These are phyloP conservation scores for Aeschynomene evenia DNA, from an alignment of 306 rosid species.

Conservation along the genomic window DNA sequence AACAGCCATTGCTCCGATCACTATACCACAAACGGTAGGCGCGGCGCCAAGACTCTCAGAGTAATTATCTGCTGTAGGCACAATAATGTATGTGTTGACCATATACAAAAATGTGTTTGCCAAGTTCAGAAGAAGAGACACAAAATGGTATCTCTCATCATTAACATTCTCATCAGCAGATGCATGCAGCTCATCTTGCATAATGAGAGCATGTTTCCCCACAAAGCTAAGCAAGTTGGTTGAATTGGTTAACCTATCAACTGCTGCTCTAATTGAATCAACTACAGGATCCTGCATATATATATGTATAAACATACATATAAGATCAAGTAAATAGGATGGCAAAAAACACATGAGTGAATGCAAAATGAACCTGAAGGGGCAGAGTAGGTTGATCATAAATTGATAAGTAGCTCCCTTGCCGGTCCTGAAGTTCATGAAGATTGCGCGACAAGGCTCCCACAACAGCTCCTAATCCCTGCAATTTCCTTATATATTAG, in stretches of 20 bases:
- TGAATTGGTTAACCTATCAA: constrained; percentile 74
- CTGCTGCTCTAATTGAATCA: constrained; percentile 75
- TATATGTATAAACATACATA: too few relatives aligned
- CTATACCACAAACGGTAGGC: constrained; percentile 90
- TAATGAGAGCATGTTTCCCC: constrained; percentile 88
- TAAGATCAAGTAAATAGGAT: constrained; percentile 15
- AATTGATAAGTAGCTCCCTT: constrained; percentile 82
- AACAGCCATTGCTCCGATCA: constrained; percentile 93
- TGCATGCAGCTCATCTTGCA: constrained; percentile 76
- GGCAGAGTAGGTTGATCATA: constrained; percentile 78
- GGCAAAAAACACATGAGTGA: constrained; percentile 10
- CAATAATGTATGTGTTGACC: constrained; percentile 91
- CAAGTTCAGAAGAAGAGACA: constrained; percentile 74
- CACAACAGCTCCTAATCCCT: constrained; percentile 94
- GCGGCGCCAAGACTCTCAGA: constrained; percentile 89
- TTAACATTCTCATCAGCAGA: constrained; percentile 58
- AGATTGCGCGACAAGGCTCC: constrained; percentile 94
- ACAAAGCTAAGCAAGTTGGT: constrained; percentile 83
- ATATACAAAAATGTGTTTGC: constrained; percentile 84
- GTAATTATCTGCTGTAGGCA: constrained; percentile 95
- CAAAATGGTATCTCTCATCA: constrained; percentile 68
- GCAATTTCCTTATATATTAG: constrained; percentile 28
- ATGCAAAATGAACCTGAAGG: constrained; percentile 60
- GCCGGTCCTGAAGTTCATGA: constrained; percentile 88
- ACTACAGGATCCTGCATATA: constrained; percentile 75